Percentiles rank a stretch among this genome's conserved stretches.
Evolutionary conservation across 1,284 basidiomycete species (phyloP).

Genomic region (Vanrija sp.): DNA sequence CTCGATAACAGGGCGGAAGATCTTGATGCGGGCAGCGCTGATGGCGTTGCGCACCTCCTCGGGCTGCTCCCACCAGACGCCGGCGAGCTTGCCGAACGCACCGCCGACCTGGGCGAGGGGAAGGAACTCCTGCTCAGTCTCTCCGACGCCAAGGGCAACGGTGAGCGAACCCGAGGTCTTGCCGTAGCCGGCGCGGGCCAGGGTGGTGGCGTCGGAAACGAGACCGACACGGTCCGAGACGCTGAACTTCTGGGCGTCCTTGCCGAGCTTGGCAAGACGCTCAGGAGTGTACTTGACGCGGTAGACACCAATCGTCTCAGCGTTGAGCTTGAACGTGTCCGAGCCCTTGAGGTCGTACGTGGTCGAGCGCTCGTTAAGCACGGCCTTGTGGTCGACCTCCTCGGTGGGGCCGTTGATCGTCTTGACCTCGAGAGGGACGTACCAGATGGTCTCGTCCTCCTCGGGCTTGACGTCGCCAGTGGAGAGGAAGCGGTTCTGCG

Average conservation of each 20-base stretch:
- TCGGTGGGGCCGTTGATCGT: constrained; percentile 54
- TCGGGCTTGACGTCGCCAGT: constrained; percentile 72
- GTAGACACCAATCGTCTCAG: constrained; percentile 79
- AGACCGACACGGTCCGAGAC: constrained; percentile 84
- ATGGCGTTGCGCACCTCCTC: constrained; percentile 60
- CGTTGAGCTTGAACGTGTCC: constrained; percentile 80
- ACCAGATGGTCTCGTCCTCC: constrained; percentile 90
- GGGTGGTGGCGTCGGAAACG: constrained; percentile 72
- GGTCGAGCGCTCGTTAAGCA: constrained; percentile 69
- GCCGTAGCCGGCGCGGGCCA: constrained; percentile 74
- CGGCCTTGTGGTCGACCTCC: constrained; percentile 60
- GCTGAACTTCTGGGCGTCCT: constrained; percentile 74
- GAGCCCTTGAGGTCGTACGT: constrained; percentile 63
- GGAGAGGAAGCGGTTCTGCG: constrained; percentile 90
- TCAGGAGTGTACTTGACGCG: constrained; percentile 84
- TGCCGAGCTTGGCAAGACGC: constrained; percentile 71
- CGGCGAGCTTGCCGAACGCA: constrained; percentile 58
- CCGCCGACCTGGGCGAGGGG: constrained; percentile 44
- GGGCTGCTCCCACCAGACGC: constrained; percentile 82
- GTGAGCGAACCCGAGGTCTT: constrained; percentile 72
- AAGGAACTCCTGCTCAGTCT: constrained; percentile 63
- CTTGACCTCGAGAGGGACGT: constrained; percentile 72
- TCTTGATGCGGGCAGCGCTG: constrained; percentile 62
- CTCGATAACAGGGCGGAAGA: constrained; percentile 76
- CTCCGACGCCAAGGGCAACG: constrained; percentile 63